These are phyloP conservation scores for Pythium phragmitis DNA, from an alignment of 352 stramenopile genomes.

Conservation along the genomic window DNA sequence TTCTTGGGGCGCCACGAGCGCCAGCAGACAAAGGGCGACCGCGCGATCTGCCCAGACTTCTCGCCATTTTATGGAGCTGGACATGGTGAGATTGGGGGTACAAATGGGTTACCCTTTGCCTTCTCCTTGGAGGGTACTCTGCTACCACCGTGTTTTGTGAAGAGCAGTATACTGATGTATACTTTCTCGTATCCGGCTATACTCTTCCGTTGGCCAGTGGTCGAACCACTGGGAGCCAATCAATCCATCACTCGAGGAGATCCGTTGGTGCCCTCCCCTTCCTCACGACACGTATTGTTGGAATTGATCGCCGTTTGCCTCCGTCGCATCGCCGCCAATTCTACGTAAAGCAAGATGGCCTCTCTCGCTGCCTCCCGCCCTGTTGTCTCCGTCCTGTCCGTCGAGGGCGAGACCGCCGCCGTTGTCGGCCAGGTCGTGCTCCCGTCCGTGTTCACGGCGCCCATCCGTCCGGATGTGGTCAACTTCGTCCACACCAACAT, in stretches of 20 bases:
- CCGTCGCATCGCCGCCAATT: slow-evolving; percentile 44
- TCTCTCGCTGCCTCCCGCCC: slow-evolving; percentile 92
- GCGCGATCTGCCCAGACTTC: slow-evolving; percentile 7
- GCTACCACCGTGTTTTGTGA: slow-evolving; percentile 23
- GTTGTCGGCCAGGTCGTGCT: slow-evolving; percentile 91
- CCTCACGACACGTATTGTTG: slow-evolving; percentile 36
- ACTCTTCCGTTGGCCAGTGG: slow-evolving; percentile 1
- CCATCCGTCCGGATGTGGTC: slow-evolving; percentile 98
- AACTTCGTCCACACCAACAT: slow-evolving; percentile 99
- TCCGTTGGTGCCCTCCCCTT: neutral
- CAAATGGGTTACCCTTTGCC: neutral
- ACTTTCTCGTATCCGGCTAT: slow-evolving; percentile 25
- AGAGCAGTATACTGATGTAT: neutral
- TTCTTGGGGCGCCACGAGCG: slow-evolving; percentile 30
- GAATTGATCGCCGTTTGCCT: slow-evolving; percentile 63
- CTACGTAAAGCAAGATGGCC: slow-evolving; percentile 44
- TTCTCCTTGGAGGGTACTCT: neutral
- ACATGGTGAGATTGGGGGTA: neutral
- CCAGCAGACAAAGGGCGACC: slow-evolving; percentile 33
- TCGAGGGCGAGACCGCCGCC: slow-evolving; percentile 72
- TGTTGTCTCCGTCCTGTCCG: slow-evolving; percentile 94
- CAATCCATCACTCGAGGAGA: slow-evolving; percentile 7
- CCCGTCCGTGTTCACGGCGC: slow-evolving; percentile 95
- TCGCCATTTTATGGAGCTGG: neutral
- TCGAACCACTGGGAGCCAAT: slow-evolving; percentile 25